Conservation (phyloP, 331 rosid species). For the Acacia pycnantha region DNA sequence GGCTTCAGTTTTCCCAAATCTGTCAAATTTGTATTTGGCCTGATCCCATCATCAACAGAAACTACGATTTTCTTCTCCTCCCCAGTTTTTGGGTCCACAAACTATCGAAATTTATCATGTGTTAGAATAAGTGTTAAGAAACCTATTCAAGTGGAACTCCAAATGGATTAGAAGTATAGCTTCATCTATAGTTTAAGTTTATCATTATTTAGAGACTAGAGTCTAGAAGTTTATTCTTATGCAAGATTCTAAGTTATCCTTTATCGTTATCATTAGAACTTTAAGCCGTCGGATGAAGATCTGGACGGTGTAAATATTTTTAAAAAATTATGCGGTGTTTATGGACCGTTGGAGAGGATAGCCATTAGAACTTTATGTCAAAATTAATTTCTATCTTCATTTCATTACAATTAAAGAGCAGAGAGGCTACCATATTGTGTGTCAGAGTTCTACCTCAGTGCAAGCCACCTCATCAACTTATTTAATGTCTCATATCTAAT, state of each 20-base stretch:
- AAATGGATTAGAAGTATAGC: not conserved
- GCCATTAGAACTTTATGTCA: too few species aligned
- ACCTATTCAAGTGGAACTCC: not conserved
- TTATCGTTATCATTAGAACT: too few species aligned
- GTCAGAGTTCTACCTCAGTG: not conserved
- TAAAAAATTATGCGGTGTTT: too few species aligned
- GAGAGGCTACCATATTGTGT: not conserved
- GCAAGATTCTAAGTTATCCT: not conserved
- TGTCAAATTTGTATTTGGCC: slow-evolving; percentile 57
- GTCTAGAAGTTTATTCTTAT: not conserved
- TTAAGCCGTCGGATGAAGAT: too few species aligned
- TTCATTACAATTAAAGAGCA: not conserved
- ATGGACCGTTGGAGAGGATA: too few species aligned
- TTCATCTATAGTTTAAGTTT: not conserved
- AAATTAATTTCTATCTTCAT: not conserved
- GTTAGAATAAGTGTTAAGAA: not conserved
- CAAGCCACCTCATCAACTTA: not conserved
- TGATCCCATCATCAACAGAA: slow-evolving; percentile 81
- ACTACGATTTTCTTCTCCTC: slow-evolving; percentile 61
- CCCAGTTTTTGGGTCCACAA: slow-evolving; percentile 86
- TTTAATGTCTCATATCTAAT: not conserved
- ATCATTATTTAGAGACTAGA: not conserved
- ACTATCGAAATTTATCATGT: slow-evolving; percentile 38
- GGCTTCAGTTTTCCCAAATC: slow-evolving; percentile 82
- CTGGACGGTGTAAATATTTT: too few species aligned